Evolutionary conservation across 2,329 filamentous ascomycete genomes (phyloP).

Genomic region (Colletotrichum acutatum): DNA sequence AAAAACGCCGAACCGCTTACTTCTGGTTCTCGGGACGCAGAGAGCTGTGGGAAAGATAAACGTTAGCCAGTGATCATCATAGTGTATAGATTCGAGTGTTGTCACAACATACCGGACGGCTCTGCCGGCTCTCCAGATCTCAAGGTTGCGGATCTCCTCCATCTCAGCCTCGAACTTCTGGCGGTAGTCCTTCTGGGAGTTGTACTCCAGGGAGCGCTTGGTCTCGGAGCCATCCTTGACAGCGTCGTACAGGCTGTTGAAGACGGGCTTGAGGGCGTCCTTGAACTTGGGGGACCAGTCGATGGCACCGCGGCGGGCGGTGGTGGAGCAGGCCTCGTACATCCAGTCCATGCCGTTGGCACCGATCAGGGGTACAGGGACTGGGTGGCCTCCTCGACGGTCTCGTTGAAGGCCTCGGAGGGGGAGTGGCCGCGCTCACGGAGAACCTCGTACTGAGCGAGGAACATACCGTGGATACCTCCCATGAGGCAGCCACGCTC

Average conservation of each 20-base stretch:
- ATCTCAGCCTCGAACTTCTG: slow-evolving; percentile 98
- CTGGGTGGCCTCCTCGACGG: slow-evolving; percentile 99
- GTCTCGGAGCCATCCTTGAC: slow-evolving; percentile 95
- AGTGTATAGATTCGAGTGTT: slow-evolving; percentile 32
- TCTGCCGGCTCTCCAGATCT: slow-evolving; percentile 99
- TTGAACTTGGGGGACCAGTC: slow-evolving; percentile 99
- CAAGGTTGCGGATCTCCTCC: slow-evolving; percentile 96
- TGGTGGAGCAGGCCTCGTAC: slow-evolving; percentile 99
- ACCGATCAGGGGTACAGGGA: slow-evolving; percentile 96
- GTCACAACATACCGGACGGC: slow-evolving; percentile 77
- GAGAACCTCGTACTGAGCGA: slow-evolving; percentile 99
- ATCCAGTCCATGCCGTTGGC: slow-evolving; percentile 99
- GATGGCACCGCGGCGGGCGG: slow-evolving; percentile 96
- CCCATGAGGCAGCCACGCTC: slow-evolving; percentile 99
- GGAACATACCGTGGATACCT: slow-evolving; percentile 99
- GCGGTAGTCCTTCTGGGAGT: slow-evolving; percentile 94
- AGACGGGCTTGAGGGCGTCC: slow-evolving; percentile 97
- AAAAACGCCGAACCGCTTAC: slow-evolving; percentile 54
- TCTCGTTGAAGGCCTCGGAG: slow-evolving; percentile 99
- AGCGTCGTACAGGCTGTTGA: slow-evolving; percentile 95
- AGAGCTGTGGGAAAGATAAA: slow-evolving; percentile 56
- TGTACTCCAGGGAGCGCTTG: slow-evolving; percentile 96
- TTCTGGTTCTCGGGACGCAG: slow-evolving; percentile 90
- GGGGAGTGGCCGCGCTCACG: slow-evolving; percentile 98
- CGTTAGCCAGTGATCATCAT: slow-evolving; percentile 36